These are phyloP conservation scores for Pezicula rhizophila DNA, from an alignment of 2,329 filamentous ascomycete genomes.

Conservation along the genomic window DNA sequence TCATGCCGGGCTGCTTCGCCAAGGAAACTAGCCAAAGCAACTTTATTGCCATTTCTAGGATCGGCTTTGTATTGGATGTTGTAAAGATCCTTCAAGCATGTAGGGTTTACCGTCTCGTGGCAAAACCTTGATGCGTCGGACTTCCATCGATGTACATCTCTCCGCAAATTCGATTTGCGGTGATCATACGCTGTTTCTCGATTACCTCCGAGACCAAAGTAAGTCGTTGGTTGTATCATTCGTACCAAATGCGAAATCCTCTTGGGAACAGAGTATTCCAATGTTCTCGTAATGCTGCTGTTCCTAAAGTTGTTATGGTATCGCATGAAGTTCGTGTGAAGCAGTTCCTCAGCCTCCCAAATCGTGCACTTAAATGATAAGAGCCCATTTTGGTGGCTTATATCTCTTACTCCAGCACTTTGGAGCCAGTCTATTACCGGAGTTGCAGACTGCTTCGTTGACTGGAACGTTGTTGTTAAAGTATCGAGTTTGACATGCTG, in stretches of 20 bases:
- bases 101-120: constrained; percentile 25
- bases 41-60: constrained; percentile 12
- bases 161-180: constrained; percentile 11
- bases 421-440: constrained; percentile 39
- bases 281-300: constrained; percentile 40
- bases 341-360: constrained; percentile 20
- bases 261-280: constrained; percentile 34
- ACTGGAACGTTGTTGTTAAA: constrained; percentile 36
- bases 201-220: constrained; percentile 33
- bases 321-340: constrained; percentile 21
- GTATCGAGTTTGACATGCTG: constrained; percentile 39
- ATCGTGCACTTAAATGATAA: constrained; percentile 27
- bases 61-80: constrained; percentile 15
- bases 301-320: constrained; percentile 35
- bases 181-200: constrained; percentile 2
- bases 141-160: no score
- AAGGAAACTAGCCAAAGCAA: constrained; percentile 24
- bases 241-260: constrained; percentile 30
- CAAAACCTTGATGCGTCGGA: constrained; percentile 8
- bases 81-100: constrained; percentile 26
- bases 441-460: constrained; percentile 29
- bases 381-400: constrained; percentile 43
- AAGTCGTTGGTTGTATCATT: constrained; percentile 35
- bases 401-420: constrained; percentile 30
- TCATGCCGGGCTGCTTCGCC: constrained; percentile 24